Evolutionary conservation across 805 yeast species (phyloP), one percentile per base, ranked within the genome.

Genomic region (Saccharomycodes ludwigii): DNA sequence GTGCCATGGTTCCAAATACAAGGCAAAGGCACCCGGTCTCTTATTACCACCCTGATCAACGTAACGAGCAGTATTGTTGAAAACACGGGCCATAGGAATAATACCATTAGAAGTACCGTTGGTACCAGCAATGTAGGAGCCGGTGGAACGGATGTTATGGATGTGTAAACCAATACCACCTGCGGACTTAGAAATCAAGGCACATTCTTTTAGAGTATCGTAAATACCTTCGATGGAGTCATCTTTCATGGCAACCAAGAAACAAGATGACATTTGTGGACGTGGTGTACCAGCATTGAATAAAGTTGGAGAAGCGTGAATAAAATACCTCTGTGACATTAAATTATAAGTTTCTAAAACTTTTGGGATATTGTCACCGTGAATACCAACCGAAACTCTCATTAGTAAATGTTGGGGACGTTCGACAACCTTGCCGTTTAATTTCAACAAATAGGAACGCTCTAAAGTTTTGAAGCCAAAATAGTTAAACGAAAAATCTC

Each of bases 31-130:
- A 40, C 97, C 97, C 0, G 98, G 98, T 48, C 98, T 68, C 58
- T 86, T 86, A 61, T 88, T 88, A 34, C 97, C 97, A 40, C 98
- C 98, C 65, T 88, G 98, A 48, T 88, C 97, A 25, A 88, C 97
- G 50, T 86, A 88, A 45, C 95, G 72, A 13, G 98, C 97, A 17
- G 97, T 85, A 59, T 84, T 80, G 63, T 88, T 88, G 63, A 76
- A 88, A 7, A 88, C 97, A 44, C 94, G 73, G 18, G 88, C 63
- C 96, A 88, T 85, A n/a, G 98, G 98, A 25, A 86, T 77, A 30
- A 88, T 60, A 23, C 98, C 98, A 45, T 76, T 83, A 2, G 96
- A 84, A 8, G 81, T 73, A 33, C 97, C 98, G 52, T 83, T 83
- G 6, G 96, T 76, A 35, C 95, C 93, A 17, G 94, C 78, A 43